Conservation (phyloP, 345 rosid genomes). For the Excoecaria cochinchinensis region DNA sequence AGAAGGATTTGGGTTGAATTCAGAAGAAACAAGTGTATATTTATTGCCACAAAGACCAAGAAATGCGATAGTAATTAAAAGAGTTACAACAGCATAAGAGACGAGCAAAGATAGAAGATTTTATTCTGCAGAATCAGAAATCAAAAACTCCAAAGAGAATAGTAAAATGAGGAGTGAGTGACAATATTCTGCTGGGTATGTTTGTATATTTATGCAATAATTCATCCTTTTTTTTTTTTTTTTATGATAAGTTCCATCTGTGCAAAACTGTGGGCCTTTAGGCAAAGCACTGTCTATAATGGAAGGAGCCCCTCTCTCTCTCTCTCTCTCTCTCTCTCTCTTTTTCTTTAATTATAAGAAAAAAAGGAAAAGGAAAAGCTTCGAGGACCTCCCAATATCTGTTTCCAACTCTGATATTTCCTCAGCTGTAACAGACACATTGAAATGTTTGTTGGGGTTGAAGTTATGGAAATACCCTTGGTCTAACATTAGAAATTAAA, state of each 20-base stretch:
- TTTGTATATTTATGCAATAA: slow-evolving; percentile 28
- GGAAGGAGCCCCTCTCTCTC: slow-evolving; percentile 14
- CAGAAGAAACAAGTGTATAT: slow-evolving; percentile 19
- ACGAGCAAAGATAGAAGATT: not conserved
- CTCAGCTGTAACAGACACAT: slow-evolving; percentile 31
- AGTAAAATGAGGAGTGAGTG: slow-evolving; percentile 19
- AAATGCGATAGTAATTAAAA: slow-evolving; percentile 4
- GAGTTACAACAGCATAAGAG: not conserved
- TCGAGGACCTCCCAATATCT: slow-evolving; percentile 34
- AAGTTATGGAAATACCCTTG: slow-evolving; percentile 28
- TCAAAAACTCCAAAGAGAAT: slow-evolving; percentile 27
- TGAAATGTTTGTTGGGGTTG: slow-evolving; percentile 36
- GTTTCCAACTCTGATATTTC: slow-evolving; percentile 26
- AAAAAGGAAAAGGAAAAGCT: slow-evolving; percentile 21
- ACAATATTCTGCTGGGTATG: slow-evolving; percentile 23
- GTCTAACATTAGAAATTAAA: not conserved
- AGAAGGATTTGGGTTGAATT: slow-evolving; percentile 28
- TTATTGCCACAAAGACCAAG: slow-evolving; percentile 28
- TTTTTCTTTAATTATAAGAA: not conserved
- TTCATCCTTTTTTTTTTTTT: slow-evolving; percentile 15
- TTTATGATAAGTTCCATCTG: slow-evolving; percentile 31
- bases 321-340: slow-evolving; percentile 2
- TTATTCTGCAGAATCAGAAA: slow-evolving; percentile 32
- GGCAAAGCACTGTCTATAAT: slow-evolving; percentile 15
- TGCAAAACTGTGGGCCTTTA: slow-evolving; percentile 36